A percentile compares a stretch with the other conserved stretches of the same genome.
phyloP scores from a whole-genome alignment of 805 yeast species.

The Metschnikowia drakensbergensis region DNA sequence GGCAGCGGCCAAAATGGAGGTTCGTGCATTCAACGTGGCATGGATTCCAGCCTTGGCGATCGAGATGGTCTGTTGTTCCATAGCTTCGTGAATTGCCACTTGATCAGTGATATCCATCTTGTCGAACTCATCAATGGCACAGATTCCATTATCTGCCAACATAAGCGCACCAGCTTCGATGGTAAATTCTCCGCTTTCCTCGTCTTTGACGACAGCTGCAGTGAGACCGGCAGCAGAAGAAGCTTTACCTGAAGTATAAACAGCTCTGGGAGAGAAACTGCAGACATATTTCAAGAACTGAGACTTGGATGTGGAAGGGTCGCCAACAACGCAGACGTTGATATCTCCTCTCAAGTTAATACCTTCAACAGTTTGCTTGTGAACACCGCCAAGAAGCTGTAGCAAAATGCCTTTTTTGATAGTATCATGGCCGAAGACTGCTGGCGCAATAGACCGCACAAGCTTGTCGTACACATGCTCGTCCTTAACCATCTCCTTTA shows the following conservation, averaged over 20 bases:
- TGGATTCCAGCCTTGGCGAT: constrained; percentile 99
- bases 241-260: constrained; percentile 96
- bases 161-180: constrained; percentile 98
- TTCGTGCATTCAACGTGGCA: constrained; percentile 94
- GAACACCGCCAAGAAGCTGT: constrained; percentile 93
- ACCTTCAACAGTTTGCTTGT: constrained; percentile 89
- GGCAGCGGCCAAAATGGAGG: constrained; percentile 97
- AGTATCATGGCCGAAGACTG: constrained; percentile 93
- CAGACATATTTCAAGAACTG: constrained; percentile 93
- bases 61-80: constrained; percentile 99
- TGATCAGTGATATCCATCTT: constrained; percentile 95
- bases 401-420: constrained; percentile 87
- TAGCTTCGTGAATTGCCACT: constrained; percentile 98
- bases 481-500: constrained; percentile 87
- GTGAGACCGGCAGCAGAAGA: constrained; percentile 98
- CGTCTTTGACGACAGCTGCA: constrained; percentile 96
- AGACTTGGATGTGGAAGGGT: constrained; percentile 95
- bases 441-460: constrained; percentile 89
- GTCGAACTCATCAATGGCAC: constrained; percentile 98
- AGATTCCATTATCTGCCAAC: constrained; percentile 97
- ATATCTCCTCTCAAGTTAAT: constrained; percentile 95
- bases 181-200: constrained; percentile 94
- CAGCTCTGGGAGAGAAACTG: constrained; percentile 87
- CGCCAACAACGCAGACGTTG: constrained; percentile 94
- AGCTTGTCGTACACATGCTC: constrained; percentile 79